These are phyloP conservation scores for Malassezia caprae DNA, from an alignment of 1,284 basidiomycete species.

Conservation along the genomic window DNA sequence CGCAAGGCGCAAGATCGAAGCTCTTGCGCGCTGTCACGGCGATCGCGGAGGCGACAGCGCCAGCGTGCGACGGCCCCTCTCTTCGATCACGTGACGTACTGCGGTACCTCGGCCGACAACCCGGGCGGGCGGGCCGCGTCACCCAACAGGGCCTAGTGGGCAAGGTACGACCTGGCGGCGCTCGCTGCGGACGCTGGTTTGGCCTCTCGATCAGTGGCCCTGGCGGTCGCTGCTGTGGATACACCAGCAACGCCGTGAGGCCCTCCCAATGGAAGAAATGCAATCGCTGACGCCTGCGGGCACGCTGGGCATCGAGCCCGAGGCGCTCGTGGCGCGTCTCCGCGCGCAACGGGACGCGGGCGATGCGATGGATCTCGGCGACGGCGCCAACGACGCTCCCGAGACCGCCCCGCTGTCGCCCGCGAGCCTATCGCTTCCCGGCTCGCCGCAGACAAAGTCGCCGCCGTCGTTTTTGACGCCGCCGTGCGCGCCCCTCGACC, in stretches of 20 bases:
- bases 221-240: too few species aligned
- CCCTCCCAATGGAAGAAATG: background rate
- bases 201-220: too few species aligned
- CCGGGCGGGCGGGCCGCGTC: too few species aligned
- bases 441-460: background rate
- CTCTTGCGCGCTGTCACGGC: constrained; percentile 1
- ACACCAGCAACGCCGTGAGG: too few species aligned
- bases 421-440: background rate
- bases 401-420: background rate
- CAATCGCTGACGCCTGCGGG: background rate
- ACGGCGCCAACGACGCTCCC: background rate
- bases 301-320: background rate
- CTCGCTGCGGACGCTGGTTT: too few species aligned
- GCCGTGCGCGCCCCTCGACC: background rate
- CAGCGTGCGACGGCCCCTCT: constrained; percentile 1
- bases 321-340: background rate
- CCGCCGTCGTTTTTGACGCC: background rate
- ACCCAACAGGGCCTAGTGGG: background rate
- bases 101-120: constrained; percentile 8
- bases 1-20: background rate
- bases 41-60: constrained; percentile 10
- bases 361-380: background rate
- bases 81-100: constrained; percentile 3
- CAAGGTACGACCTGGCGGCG: too few species aligned
- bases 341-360: background rate